phyloP scores from a whole-genome alignment of 2,329 filamentous ascomycete species.

The Fonsecaea erecta region DNA sequence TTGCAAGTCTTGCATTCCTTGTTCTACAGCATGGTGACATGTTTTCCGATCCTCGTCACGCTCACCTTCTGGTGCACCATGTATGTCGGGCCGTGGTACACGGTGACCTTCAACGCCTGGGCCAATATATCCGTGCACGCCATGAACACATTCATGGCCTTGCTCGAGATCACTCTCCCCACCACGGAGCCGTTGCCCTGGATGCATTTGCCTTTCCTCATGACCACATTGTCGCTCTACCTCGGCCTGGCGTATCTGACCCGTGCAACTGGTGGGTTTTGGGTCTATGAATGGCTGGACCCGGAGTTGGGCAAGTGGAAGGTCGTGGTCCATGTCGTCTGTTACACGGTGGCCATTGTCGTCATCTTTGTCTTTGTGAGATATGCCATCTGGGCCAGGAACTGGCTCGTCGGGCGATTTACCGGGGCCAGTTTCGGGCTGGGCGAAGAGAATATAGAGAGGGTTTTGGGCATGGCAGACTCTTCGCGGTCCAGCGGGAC shows the following conservation, averaged over 20 bases:
- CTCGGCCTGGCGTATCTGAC: conserved; percentile 77
- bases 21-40: conserved; percentile 63
- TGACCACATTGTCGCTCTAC: conserved; percentile 73
- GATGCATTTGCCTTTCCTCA: conserved; percentile 68
- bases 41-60: conserved; percentile 70
- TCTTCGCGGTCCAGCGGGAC: not conserved
- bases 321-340: not conserved
- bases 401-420: not conserved
- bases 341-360: not conserved
- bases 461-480: not conserved
- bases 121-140: conserved; percentile 68
- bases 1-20: not conserved
- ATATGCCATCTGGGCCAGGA: not conserved
- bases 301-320: conserved; percentile 45
- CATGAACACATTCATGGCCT: conserved; percentile 72
- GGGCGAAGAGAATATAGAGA: not conserved
- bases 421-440: not conserved
- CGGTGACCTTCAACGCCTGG: conserved; percentile 59
- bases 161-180: conserved; percentile 74
- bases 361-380: not conserved
- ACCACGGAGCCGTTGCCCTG: conserved; percentile 67
- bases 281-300: conserved; percentile 77
- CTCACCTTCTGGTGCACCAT: conserved; percentile 71
- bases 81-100: conserved; percentile 58
- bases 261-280: conserved; percentile 69